phyloP scores from a whole-genome alignment of 495 filamentous ascomycete species.

The Aspergillus taichungensis region DNA sequence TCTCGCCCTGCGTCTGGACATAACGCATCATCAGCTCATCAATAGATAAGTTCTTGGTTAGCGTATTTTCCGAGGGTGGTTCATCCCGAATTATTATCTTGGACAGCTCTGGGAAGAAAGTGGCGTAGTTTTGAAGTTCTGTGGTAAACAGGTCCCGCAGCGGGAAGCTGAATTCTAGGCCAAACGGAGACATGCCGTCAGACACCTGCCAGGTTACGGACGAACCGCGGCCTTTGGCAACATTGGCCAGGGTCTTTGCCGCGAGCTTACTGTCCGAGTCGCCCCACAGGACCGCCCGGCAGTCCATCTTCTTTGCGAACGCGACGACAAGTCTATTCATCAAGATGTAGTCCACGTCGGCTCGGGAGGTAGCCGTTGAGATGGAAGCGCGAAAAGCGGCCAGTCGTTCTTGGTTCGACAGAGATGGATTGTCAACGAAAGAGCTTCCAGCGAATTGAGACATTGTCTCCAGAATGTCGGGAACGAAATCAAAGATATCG shows the following conservation, averaged over 20 bases:
- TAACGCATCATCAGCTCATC: constrained; percentile 86
- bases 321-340: constrained; percentile 60
- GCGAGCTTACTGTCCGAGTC: constrained; percentile 83
- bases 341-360: constrained; percentile 63
- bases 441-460: constrained; percentile 16
- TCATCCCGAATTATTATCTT: constrained; percentile 37
- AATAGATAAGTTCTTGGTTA: constrained; percentile 63
- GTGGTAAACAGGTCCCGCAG: constrained; percentile 74
- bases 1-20: constrained; percentile 76
- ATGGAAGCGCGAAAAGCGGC: constrained; percentile 47
- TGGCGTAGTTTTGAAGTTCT: constrained; percentile 60
- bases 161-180: constrained; percentile 55
- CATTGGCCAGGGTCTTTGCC: constrained; percentile 74
- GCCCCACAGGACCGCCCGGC: constrained; percentile 68
- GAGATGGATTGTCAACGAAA: constrained; percentile 21
- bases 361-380: constrained; percentile 60
- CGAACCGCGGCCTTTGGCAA: constrained; percentile 83
- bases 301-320: constrained; percentile 49
- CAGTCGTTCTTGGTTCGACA: constrained; percentile 37
- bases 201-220: constrained; percentile 70
- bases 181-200: constrained; percentile 60
- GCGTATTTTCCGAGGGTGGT: constrained; percentile 38
- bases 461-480: constrained; percentile 22
- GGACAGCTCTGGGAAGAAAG: constrained; percentile 43
- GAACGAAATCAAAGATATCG: constrained; percentile 41